Evolutionary conservation across 768 basidiomycete species (phyloP).

Genomic region (Cubamyces lactineus): DNA sequence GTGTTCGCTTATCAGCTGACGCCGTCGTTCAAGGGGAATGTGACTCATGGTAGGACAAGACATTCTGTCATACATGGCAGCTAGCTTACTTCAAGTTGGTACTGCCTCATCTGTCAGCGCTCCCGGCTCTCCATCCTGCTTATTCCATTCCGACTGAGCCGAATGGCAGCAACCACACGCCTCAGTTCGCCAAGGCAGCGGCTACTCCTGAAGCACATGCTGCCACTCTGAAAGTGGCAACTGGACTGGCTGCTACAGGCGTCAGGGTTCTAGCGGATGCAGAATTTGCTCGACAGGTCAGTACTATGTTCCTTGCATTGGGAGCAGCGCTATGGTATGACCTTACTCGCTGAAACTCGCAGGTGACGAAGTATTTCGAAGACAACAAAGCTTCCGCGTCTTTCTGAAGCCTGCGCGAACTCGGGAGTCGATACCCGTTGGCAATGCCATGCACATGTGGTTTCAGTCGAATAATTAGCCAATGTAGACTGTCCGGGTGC

Average conservation of each 20-base stretch:
- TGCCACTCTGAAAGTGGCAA: slow-evolving; percentile 57
- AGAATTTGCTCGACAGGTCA: slow-evolving; percentile 39
- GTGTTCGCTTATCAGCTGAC: slow-evolving; percentile 3
- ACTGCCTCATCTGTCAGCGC: slow-evolving; percentile 1
- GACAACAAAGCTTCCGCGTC: not conserved
- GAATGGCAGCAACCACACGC: slow-evolving; percentile 77
- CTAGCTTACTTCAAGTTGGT: not conserved
- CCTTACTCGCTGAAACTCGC: not conserved
- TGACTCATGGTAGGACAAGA: slow-evolving; percentile 56
- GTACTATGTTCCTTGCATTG: not conserved
- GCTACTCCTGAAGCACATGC: slow-evolving; percentile 63
- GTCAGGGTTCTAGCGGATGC: slow-evolving; percentile 62
- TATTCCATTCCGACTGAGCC: slow-evolving; percentile 66
- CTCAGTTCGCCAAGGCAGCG: slow-evolving; percentile 64
- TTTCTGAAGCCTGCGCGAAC: not conserved
- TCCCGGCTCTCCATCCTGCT: slow-evolving; percentile 34
- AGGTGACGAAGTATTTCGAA: slow-evolving; percentile 17
- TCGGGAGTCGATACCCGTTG: too few relatives aligned
- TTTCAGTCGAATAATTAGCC: too few relatives aligned
- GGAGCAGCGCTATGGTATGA: not conserved
- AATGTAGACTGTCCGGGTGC: too few relatives aligned
- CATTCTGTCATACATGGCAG: slow-evolving; percentile 25
- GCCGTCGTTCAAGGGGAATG: slow-evolving; percentile 59
- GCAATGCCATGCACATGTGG: too few relatives aligned
- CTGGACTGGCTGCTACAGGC: slow-evolving; percentile 64